Percentiles rank a stretch among this genome's conserved stretches.
Evolutionary conservation across 805 yeast genomes (phyloP).

Genomic region (Wickerhamiella kurtzmanii): DNA sequence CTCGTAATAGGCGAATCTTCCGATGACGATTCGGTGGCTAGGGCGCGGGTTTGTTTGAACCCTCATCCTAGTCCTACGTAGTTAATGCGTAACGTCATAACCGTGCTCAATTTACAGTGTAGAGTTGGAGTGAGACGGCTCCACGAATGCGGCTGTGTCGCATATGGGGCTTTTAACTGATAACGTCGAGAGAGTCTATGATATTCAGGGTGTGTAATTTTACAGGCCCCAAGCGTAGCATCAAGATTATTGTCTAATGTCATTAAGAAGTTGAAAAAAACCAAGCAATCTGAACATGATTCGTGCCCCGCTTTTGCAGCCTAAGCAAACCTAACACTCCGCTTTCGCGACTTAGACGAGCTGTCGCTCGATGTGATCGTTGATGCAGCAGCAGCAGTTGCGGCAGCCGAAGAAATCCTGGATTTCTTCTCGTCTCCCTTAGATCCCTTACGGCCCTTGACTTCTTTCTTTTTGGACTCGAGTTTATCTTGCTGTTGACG

Average conservation of each 20-base stretch:
- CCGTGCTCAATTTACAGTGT: too few relatives aligned
- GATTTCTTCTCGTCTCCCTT: background rate
- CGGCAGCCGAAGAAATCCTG: background rate
- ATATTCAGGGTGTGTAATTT: too few relatives aligned
- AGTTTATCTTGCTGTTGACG: slow-evolving; percentile 51
- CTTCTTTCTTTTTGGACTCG: slow-evolving; percentile 64
- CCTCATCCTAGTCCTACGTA: too few relatives aligned
- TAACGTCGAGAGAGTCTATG: background rate
- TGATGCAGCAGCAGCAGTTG: background rate
- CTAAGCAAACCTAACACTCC: background rate
- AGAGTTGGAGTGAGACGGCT: too few relatives aligned
- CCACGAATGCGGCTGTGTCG: background rate
- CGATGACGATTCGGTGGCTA: too few relatives aligned
- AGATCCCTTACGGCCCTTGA: slow-evolving; percentile 28
- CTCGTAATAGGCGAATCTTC: too few relatives aligned
- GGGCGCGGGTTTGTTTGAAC: too few relatives aligned
- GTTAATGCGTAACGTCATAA: too few relatives aligned
- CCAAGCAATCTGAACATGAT: too few relatives aligned
- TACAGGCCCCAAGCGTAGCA: too few relatives aligned
- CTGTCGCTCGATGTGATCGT: background rate
- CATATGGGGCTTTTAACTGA: background rate
- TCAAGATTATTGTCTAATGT: too few relatives aligned
- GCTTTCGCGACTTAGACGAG: background rate
- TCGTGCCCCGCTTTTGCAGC: too few relatives aligned
- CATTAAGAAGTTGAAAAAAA: background rate